These are phyloP conservation scores for Actinomucor elegans DNA, from an alignment of 371 early-diverging fungal species.

Conservation along the genomic window DNA sequence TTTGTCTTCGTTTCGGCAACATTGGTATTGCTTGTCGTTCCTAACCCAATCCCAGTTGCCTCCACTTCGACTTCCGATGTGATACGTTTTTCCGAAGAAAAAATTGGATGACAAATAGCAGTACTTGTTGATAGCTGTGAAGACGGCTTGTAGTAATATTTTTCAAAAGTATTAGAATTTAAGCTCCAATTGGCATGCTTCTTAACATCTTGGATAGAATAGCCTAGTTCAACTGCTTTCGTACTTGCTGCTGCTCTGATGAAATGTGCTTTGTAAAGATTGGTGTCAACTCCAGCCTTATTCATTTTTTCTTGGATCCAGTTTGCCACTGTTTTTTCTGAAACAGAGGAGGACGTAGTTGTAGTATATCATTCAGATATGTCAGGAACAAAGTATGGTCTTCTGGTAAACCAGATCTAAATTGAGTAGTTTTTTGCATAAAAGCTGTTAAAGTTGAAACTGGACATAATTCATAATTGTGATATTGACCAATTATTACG, in stretches of 20 bases:
- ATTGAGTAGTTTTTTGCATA: neutral
- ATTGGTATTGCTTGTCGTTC: slow-evolving; percentile 12
- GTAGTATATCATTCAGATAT: neutral
- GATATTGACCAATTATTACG: neutral
- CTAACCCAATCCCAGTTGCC: slow-evolving; percentile 11
- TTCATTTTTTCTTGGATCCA: slow-evolving; percentile 7
- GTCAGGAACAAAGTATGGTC: slow-evolving; percentile 13
- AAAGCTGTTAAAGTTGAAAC: neutral
- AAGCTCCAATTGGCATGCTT: slow-evolving; percentile 7
- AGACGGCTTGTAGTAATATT: neutral
- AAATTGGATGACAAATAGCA: slow-evolving; percentile 8
- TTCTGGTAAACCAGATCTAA: neutral
- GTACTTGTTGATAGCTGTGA: neutral
- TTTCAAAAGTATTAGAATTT: slow-evolving; percentile 9
- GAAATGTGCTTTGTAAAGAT: neutral
- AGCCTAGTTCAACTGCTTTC: slow-evolving; percentile 6
- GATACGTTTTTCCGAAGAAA: slow-evolving; percentile 11
- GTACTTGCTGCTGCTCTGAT: slow-evolving; percentile 9
- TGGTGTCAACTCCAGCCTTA: slow-evolving; percentile 9
- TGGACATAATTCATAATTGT: neutral
- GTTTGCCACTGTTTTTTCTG: neutral
- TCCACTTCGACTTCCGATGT: slow-evolving; percentile 7
- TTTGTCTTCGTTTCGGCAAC: slow-evolving; percentile 9
- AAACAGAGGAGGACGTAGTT: neutral
- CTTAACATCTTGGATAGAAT: neutral